Evolutionary conservation across 192 early-diverging fungal genomes (phyloP).

Genomic region (Coemansia sp.): DNA sequence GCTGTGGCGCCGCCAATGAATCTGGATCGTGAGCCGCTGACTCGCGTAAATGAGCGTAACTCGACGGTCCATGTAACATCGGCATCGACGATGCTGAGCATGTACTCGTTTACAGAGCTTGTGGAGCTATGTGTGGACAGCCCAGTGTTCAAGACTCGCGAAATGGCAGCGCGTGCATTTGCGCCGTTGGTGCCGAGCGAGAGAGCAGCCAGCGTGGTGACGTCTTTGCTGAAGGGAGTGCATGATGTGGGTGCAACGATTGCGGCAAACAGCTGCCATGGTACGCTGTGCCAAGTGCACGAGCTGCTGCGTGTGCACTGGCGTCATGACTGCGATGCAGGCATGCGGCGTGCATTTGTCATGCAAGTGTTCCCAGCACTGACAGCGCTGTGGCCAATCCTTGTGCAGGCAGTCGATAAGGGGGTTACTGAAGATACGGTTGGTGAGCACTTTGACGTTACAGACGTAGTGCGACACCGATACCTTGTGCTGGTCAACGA

Average conservation of each 20-base stretch:
- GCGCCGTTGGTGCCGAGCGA: slow-evolving; percentile 71
- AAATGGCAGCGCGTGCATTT: slow-evolving; percentile 81
- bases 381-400: slow-evolving; percentile 29
- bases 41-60: slow-evolving; percentile 53
- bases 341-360: slow-evolving; percentile 51
- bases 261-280: slow-evolving; percentile 75
- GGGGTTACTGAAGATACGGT: too few species aligned
- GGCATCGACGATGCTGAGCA: slow-evolving; percentile 48
- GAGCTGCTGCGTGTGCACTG: slow-evolving; percentile 65
- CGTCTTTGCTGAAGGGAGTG: slow-evolving; percentile 56
- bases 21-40: slow-evolving; percentile 40
- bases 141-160: slow-evolving; percentile 68
- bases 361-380: slow-evolving; percentile 50
- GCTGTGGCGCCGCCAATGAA: slow-evolving; percentile 54
- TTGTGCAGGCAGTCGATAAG: slow-evolving; percentile 16
- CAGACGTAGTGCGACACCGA: slow-evolving; percentile 55
- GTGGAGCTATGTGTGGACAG: slow-evolving; percentile 51
- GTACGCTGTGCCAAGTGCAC: slow-evolving; percentile 69
- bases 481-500: slow-evolving; percentile 45
- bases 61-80: slow-evolving; percentile 53
- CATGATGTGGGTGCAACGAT: slow-evolving; percentile 40
- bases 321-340: slow-evolving; percentile 55
- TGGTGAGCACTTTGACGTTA: slow-evolving; percentile 21
- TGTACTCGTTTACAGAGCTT: slow-evolving; percentile 55
- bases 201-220: slow-evolving; percentile 42